Evolutionary conservation across 2,329 filamentous ascomycete species (phyloP), one percentile per base, ranked within the genome.

Genomic region (Thermomyces lanuginosus): DNA sequence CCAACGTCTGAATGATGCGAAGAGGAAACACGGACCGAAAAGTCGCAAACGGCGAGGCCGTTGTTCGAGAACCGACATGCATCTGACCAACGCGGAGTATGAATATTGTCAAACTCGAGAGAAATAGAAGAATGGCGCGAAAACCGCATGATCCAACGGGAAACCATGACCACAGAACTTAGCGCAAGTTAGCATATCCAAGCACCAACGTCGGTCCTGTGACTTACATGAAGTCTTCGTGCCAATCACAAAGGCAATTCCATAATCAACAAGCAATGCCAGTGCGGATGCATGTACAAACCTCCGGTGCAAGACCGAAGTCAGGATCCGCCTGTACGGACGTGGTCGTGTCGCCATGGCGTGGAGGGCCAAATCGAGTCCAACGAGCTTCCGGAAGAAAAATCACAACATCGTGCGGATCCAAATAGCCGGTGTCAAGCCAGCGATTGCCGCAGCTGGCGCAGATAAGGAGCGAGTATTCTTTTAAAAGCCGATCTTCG

Each of bases 291-390:
- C 82, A 36, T 73, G 74, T 25, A 77, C 76, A 55, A 93, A 95
- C 43, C 83, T 72, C 43, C 79, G 68, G 53, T 95, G 86, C 37
- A 93, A 62, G 27, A 78, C 75, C 26, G 86, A 84, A 35, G 86
- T 91, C 40, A 93, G 60, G 52, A 91, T 91, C 58, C 92, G 81
- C 62, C 82, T 77, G 56, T 92, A 92, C 21, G 53, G 56, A 38
- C 57, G 49, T 34, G 51, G 53, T 42, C 39, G 41, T 29, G 44
- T 35, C 24, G 51, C 51, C 53, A 56, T 56, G 35, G 33, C 48
- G 30, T 20, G 22, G 43, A 26, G 24, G 14, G 24, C 27, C 15
- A 17, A 14, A 16, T 24, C 36, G 40, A 36, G 45, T 40, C 37
- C 33, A 28, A 16, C 21, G 24, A 38, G 36, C 37, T 34, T 33